Evolutionary conservation across 176 grass and related monocot genomes (phyloP).

Genomic region (Juncus inflexus): DNA sequence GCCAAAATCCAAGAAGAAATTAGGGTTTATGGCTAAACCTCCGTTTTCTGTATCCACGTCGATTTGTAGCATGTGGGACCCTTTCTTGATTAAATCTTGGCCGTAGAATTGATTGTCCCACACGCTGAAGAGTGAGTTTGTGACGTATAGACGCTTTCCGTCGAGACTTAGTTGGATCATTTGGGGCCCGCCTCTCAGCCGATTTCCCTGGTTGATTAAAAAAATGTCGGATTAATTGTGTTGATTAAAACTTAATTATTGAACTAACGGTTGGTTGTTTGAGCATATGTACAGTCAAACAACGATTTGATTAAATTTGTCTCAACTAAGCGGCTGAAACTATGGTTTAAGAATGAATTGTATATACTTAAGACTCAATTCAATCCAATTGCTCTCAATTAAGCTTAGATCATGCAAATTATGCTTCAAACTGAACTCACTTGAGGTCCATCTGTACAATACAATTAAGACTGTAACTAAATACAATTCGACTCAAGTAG

Average conservation of each 20-base stretch:
- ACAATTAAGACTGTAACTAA: no score
- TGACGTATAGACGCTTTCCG: constrained; percentile 78
- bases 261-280: no score
- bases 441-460: no score
- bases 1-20: constrained; percentile 91
- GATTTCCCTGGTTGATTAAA: constrained; percentile 52
- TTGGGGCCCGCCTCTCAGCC: constrained; percentile 83
- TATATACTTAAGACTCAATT: no score
- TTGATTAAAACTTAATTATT: neutral
- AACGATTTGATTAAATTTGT: constrained; percentile 3
- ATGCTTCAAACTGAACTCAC: no score
- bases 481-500: no score
- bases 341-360: no score
- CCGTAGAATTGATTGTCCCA: constrained; percentile 90
- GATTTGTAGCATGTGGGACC: constrained; percentile 88
- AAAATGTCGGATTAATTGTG: neutral
- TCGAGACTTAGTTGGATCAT: constrained; percentile 95
- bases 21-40: constrained; percentile 60
- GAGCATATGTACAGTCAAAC: no score
- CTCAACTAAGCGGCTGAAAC: neutral
- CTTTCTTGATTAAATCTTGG: constrained; percentile 64
- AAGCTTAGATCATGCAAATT: neutral
- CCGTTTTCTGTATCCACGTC: constrained; percentile 71
- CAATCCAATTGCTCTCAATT: neutral
- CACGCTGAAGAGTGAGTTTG: constrained; percentile 85